Conservation (phyloP, 768 basidiomycete species). For the Hortiboletus campestris region DNA sequence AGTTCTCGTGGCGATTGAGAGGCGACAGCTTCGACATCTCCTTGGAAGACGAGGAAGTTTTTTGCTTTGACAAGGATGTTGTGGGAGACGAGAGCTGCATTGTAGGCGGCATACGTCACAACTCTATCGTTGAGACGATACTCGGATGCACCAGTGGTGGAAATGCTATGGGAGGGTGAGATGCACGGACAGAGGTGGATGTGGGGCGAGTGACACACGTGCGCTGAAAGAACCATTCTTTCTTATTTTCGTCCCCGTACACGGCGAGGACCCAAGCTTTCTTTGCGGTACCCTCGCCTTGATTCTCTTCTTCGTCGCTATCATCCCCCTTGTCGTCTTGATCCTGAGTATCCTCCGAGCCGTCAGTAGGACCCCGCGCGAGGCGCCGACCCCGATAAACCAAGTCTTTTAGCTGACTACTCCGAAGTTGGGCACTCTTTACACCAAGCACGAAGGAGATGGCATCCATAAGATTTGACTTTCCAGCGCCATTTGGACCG, state of each 20-base stretch:
- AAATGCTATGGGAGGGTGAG: conserved; percentile 56
- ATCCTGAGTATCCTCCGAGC: conserved; percentile 39
- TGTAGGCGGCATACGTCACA: conserved; percentile 88
- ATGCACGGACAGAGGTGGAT: neutral
- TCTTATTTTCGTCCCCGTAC: conserved; percentile 69
- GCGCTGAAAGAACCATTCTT: conserved; percentile 89
- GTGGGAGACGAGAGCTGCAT: conserved; percentile 79
- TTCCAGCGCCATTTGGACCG: conserved; percentile 98
- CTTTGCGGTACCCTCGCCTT: conserved; percentile 81
- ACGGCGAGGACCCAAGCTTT: conserved; percentile 97
- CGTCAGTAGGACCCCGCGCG: conserved; percentile 47
- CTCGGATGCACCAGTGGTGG: conserved; percentile 82
- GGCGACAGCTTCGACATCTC: conserved; percentile 97
- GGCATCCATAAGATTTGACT: conserved; percentile 99
- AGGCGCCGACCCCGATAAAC: conserved; percentile 90
- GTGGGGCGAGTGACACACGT: conserved; percentile 57
- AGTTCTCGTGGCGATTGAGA: conserved; percentile 91
- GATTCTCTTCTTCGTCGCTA: conserved; percentile 45
- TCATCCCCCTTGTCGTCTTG: conserved; percentile 50
- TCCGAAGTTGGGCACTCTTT: conserved; percentile 88
- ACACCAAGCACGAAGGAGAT: conserved; percentile 98
- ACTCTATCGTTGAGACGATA: conserved; percentile 81
- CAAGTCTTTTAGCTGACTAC: conserved; percentile 91
- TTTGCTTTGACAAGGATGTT: conserved; percentile 99
- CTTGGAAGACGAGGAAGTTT: conserved; percentile 99